These are phyloP conservation scores for Takashimella koratensis DNA, from an alignment of 1,284 basidiomycete genomes.

Conservation along the genomic window DNA sequence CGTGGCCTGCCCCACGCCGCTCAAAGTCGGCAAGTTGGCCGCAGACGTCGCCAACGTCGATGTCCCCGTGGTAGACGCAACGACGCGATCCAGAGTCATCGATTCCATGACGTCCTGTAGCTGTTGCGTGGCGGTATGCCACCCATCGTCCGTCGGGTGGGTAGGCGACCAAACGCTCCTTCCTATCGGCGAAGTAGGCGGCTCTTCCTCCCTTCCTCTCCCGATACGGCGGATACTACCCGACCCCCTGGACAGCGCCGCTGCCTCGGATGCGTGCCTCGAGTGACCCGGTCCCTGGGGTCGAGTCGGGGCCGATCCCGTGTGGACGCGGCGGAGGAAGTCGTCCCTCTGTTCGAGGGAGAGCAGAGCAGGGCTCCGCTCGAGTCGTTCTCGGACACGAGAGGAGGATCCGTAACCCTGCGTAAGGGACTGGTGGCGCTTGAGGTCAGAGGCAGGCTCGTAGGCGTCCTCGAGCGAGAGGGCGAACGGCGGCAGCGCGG, in stretches of 20 bases:
- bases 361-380: conserved; percentile 39
- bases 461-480: conserved; percentile 9
- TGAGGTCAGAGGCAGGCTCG: conserved; percentile 29
- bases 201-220: conserved; percentile 18
- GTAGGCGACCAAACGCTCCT: conserved; percentile 39
- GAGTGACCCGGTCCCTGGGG: background rate
- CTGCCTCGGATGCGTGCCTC: background rate
- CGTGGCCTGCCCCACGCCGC: too few species aligned
- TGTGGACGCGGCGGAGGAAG: conserved; percentile 12
- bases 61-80: background rate
- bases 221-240: background rate
- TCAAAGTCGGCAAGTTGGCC: too few species aligned
- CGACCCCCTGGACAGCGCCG: background rate
- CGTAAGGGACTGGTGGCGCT: conserved; percentile 46
- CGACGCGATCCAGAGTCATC: conserved; percentile 24
- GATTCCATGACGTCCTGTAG: conserved; percentile 45
- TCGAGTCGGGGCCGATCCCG: background rate
- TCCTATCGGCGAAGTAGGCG: conserved; percentile 38
- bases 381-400: conserved; percentile 38
- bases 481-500: conserved; percentile 32
- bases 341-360: conserved; percentile 40
- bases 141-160: conserved; percentile 30
- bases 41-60: too few species aligned
- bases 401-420: conserved; percentile 38
- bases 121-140: conserved; percentile 29